phyloP scores from a whole-genome alignment of 805 yeast genomes.

The Yarrowia yakushimensis region DNA sequence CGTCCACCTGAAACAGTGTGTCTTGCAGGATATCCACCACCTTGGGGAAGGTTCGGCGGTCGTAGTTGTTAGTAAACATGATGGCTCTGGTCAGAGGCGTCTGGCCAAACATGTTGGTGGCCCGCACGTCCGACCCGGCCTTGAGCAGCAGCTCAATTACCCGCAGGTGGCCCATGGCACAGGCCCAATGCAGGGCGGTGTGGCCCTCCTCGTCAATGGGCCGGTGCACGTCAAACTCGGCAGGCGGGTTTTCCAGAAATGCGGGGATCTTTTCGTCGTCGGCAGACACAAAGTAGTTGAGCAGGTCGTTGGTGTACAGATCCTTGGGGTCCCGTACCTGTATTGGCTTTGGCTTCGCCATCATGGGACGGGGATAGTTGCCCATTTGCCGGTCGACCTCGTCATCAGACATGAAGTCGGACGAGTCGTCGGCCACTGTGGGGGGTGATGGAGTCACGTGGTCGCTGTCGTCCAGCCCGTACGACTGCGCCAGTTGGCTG shows the following conservation, averaged over 20 bases:
- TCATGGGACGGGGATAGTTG: conserved; percentile 31
- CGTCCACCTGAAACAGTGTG: conserved; percentile 75
- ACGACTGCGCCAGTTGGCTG: not conserved
- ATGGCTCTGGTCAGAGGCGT: conserved; percentile 85
- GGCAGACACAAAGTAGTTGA: conserved; percentile 54
- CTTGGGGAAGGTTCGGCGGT: conserved; percentile 72
- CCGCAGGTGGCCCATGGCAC: conserved; percentile 83
- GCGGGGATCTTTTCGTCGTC: conserved; percentile 61
- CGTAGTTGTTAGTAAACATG: conserved; percentile 81
- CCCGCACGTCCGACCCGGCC: conserved; percentile 67
- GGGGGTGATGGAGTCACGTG: conserved; percentile 23
- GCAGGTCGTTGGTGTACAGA: conserved; percentile 46
- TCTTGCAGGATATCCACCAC: conserved; percentile 72
- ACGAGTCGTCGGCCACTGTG: conserved; percentile 20
- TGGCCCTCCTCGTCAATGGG: conserved; percentile 93
- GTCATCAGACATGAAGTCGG: conserved; percentile 26
- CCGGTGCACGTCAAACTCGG: conserved; percentile 65
- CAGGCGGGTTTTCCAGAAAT: conserved; percentile 59
- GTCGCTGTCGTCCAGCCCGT: conserved; percentile 16
- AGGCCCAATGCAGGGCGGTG: conserved; percentile 95
- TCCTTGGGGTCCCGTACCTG: conserved; percentile 25
- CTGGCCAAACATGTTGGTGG: conserved; percentile 67
- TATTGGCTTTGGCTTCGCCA: conserved; percentile 6
- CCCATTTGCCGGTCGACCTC: conserved; percentile 28
- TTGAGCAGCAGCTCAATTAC: conserved; percentile 72